phyloP scores from a whole-genome alignment of 305 asterid species.

The Fraxinus ornus region DNA sequence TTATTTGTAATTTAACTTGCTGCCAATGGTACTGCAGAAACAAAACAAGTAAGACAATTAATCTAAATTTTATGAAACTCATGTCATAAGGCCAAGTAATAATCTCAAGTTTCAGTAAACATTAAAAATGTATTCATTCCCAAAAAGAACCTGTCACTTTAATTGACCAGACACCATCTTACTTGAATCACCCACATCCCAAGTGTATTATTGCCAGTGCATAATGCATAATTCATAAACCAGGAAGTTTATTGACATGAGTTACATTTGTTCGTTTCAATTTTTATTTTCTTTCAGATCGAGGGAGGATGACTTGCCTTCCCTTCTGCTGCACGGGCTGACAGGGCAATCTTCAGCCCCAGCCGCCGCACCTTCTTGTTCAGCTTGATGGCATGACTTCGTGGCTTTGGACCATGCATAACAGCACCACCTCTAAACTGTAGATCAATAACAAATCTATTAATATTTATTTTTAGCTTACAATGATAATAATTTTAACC shows the following conservation, averaged over 20 bases:
- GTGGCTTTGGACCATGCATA: slow-evolving; percentile 95
- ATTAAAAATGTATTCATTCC: neutral
- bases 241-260: neutral
- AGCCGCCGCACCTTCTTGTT: slow-evolving; percentile 87
- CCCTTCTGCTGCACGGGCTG: slow-evolving; percentile 96
- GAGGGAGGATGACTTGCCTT: slow-evolving; percentile 61
- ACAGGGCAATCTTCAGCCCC: slow-evolving; percentile 86
- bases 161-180: neutral
- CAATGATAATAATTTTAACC: slow-evolving; percentile 12
- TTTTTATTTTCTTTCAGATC: neutral
- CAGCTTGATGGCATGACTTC: slow-evolving; percentile 89
- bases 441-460: slow-evolving; percentile 20
- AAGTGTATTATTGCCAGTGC: neutral
- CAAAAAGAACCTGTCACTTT: neutral
- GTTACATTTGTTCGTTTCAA: neutral
- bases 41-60: neutral
- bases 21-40: neutral
- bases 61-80: neutral
- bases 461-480: slow-evolving; percentile 1
- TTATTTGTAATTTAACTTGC: neutral
- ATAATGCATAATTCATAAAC: slow-evolving; percentile 1
- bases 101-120: neutral
- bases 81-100: neutral
- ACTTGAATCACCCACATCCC: neutral
- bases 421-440: slow-evolving; percentile 85